Percentiles rank a stretch among this genome's conserved stretches.
phyloP scores from a whole-genome alignment of 2,329 filamentous ascomycete species.

The Chrysosporium queenslandicum region DNA sequence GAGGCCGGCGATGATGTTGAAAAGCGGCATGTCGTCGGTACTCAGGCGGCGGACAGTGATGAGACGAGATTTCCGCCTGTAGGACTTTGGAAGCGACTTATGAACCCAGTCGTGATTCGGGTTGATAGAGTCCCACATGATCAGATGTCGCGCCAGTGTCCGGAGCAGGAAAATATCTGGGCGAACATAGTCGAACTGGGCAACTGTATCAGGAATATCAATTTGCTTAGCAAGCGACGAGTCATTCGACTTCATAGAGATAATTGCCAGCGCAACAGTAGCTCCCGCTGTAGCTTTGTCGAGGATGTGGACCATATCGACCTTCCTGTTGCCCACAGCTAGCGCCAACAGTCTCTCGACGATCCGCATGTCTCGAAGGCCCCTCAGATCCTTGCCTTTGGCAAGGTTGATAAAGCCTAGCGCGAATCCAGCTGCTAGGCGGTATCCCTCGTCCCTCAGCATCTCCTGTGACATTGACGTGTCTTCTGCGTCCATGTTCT shows the following conservation, averaged over 20 bases:
- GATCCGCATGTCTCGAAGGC: conserved; percentile 85
- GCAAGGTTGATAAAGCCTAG: conserved; percentile 90
- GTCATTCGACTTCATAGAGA: conserved; percentile 96
- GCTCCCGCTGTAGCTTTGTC: conserved; percentile 92
- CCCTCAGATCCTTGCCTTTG: conserved; percentile 76
- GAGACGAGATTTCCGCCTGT: conserved; percentile 54
- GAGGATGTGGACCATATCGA: conserved; percentile 82
- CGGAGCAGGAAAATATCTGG: conserved; percentile 86
- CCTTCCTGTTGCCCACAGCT: conserved; percentile 79
- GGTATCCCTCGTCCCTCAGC: conserved; percentile 88
- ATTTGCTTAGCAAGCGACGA: conserved; percentile 78
- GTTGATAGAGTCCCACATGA: conserved; percentile 80
- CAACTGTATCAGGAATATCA: conserved; percentile 76
- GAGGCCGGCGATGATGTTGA: conserved; percentile 80
- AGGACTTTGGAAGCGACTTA: conserved; percentile 59
- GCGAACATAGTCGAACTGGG: conserved; percentile 91
- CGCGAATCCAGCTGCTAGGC: conserved; percentile 84
- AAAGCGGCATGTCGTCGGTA: conserved; percentile 81
- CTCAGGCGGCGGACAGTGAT: conserved; percentile 52
- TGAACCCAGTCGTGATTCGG: conserved; percentile 66
- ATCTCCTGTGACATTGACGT: conserved; percentile 57
- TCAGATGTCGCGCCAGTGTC: conserved; percentile 79
- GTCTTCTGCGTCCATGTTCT: conserved; percentile 75
- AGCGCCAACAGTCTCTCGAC: conserved; percentile 78
- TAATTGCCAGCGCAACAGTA: conserved; percentile 76